Conservation (phyloP, 306 rosid genomes). For the Morella rubra region DNA sequence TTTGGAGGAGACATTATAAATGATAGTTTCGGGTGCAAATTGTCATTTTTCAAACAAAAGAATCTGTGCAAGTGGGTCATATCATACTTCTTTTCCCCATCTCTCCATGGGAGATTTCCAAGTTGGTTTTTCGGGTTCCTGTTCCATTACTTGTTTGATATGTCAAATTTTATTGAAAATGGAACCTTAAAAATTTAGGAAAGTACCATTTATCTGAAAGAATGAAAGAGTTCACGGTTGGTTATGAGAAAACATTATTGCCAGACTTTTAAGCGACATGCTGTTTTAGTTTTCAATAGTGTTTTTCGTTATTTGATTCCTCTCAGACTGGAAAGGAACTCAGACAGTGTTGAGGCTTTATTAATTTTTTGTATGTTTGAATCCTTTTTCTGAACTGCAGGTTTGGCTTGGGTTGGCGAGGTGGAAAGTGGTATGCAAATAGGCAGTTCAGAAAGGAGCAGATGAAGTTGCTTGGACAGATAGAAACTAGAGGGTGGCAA, state of each 20-base stretch:
- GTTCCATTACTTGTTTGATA: not conserved
- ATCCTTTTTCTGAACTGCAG: slow-evolving; percentile 41
- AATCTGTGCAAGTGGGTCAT: too few species aligned
- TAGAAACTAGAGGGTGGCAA: slow-evolving; percentile 69
- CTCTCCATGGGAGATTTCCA: not conserved
- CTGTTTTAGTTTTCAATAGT: too few species aligned
- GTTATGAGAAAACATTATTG: not conserved
- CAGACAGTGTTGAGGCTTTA: not conserved
- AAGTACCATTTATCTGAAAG: not conserved
- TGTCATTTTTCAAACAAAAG: too few species aligned
- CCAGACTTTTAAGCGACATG: not conserved
- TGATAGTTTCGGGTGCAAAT: too few species aligned
- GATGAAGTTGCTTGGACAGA: slow-evolving; percentile 76
- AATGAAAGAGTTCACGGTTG: not conserved
- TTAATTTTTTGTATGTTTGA: not conserved
- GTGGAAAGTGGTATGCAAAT: slow-evolving; percentile 74
- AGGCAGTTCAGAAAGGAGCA: slow-evolving; percentile 81
- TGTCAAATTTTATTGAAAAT: not conserved
- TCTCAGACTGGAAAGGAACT: not conserved
- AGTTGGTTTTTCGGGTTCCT: not conserved
- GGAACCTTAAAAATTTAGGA: not conserved
- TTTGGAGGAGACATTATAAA: too few species aligned
- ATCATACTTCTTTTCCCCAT: not conserved
- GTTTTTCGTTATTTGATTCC: not conserved
- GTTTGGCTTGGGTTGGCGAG: slow-evolving; percentile 94